These are phyloP conservation scores for Rhipidocladum racemiflorum DNA, from an alignment of 176 grass and related monocot genomes.

Conservation along the genomic window DNA sequence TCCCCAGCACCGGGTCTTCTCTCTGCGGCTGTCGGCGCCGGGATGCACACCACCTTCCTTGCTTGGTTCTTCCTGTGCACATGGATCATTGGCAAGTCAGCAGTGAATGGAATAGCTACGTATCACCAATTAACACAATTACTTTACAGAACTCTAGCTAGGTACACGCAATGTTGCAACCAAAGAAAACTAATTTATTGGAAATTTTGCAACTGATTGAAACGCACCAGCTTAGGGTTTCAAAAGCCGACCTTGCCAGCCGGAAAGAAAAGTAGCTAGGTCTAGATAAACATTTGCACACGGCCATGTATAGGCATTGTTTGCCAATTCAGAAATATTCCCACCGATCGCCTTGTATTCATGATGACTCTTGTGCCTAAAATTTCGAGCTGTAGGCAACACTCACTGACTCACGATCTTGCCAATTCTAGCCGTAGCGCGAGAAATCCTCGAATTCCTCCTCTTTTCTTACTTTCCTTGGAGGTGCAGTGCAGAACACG, in stretches of 20 bases:
- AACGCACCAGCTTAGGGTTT: conserved; percentile 42
- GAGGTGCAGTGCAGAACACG: conserved; percentile 18
- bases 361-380: conserved; percentile 38
- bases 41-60: conserved; percentile 93
- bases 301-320: conserved; percentile 25
- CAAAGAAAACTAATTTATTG: neutral
- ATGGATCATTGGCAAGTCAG: neutral
- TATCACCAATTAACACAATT: neutral
- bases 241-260: conserved; percentile 35
- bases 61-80: conserved; percentile 70
- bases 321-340: conserved; percentile 51
- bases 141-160: neutral
- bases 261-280: conserved; percentile 10
- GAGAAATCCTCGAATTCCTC: conserved; percentile 36
- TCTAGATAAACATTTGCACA: conserved; percentile 35
- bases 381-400: conserved; percentile 55
- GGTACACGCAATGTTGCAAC: neutral
- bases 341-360: conserved; percentile 45
- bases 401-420: conserved; percentile 40
- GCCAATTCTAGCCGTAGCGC: conserved; percentile 18
- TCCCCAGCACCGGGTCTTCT: conserved; percentile 55
- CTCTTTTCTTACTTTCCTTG: conserved; percentile 9
- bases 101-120: neutral
- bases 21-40: conserved; percentile 60
- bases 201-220: neutral